Percentiles rank a stretch among this genome's conserved stretches.
Evolutionary conservation across 2,329 filamentous ascomycete genomes (phyloP).

Genomic region (Pleomassaria siparia): DNA sequence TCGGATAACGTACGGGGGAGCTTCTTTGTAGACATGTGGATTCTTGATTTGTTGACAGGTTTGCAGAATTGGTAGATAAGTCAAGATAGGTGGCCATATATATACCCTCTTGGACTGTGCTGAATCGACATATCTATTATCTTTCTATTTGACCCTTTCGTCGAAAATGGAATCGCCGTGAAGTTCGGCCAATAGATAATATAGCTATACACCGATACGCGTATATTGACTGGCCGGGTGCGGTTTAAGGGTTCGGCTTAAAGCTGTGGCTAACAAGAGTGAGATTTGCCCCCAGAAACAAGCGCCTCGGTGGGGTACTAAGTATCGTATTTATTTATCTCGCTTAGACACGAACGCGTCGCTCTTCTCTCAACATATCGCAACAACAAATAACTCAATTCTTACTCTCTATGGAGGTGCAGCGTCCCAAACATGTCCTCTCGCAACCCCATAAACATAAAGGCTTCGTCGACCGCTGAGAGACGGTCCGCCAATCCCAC

Average conservation of each 20-base stretch:
- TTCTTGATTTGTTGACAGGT: constrained; percentile 5
- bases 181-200: constrained; percentile 4
- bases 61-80: not conserved
- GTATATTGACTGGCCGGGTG: too few species aligned
- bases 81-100: not conserved
- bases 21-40: constrained; percentile 1
- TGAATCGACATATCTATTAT: not conserved
- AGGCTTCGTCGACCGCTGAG: constrained; percentile 34
- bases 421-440: constrained; percentile 32
- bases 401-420: constrained; percentile 25
- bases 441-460: constrained; percentile 33
- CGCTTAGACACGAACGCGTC: constrained; percentile 9
- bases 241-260: too few species aligned
- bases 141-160: not conserved
- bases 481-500: constrained; percentile 31
- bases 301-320: too few species aligned
- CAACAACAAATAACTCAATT: constrained; percentile 17
- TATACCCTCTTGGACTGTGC: not conserved
- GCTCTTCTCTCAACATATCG: not conserved
- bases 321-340: too few species aligned
- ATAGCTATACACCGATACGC: constrained; percentile 7
- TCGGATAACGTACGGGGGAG: not conserved
- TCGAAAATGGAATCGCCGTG: not conserved
- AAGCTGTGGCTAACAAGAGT: too few species aligned
- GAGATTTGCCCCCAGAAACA: too few species aligned